These are phyloP conservation scores for Leptographium lundbergii DNA, from an alignment of 2,329 filamentous ascomycete species.

Conservation along the genomic window DNA sequence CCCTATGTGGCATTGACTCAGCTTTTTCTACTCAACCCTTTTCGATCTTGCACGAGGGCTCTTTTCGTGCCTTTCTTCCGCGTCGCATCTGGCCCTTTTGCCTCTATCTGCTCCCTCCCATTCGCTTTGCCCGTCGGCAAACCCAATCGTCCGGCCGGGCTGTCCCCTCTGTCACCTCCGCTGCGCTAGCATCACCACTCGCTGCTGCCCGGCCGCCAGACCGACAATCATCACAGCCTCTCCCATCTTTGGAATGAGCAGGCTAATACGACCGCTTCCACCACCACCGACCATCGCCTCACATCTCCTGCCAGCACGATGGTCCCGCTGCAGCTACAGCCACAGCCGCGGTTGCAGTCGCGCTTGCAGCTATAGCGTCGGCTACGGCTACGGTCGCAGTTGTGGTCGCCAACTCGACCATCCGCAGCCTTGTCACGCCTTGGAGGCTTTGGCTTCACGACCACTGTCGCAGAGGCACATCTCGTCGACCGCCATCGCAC, in stretches of 20 bases:
- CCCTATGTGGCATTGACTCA: background rate
- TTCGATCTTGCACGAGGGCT: background rate
- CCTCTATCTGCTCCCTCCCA: background rate
- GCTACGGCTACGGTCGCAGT: background rate
- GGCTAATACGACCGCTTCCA: background rate
- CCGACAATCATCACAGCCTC: background rate
- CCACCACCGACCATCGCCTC: background rate
- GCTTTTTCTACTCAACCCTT: background rate
- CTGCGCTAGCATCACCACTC: background rate
- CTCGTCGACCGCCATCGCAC: background rate
- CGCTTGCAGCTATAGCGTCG: no score
- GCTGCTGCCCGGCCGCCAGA: background rate
- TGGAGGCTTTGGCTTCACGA: no score
- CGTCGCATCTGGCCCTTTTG: background rate
- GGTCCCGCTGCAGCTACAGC: background rate
- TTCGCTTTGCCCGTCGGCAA: background rate
- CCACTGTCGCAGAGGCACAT: background rate
- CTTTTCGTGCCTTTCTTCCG: background rate
- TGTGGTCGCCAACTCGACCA: background rate
- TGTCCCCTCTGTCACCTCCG: background rate
- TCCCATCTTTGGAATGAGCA: constrained; percentile 2
- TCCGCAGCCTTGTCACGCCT: no score
- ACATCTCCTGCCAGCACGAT: background rate
- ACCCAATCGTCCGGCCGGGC: background rate
- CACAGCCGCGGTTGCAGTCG: background rate